Evolutionary conservation across 345 rosid genomes (phyloP), one percentile per base, ranked within the genome.

Genomic region (Arabis hirsuta): DNA sequence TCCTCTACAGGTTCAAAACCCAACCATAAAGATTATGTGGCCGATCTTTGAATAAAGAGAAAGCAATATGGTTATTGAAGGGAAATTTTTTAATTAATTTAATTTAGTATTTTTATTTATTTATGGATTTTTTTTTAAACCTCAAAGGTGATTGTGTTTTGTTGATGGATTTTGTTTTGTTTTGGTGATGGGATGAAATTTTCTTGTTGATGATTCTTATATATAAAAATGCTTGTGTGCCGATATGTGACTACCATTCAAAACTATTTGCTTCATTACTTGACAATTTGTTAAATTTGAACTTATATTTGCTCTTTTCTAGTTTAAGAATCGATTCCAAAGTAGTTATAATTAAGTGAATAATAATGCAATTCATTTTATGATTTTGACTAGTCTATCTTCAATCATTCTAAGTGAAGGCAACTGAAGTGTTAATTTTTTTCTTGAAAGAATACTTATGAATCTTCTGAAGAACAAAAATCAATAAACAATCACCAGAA

Each of bases 1-100:
- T 94, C 59, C 81, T 94, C 16, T 91, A 88, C 83, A 83, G 97
- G 88, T 89, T 78, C 82, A 94, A 85, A 83, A 79, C 82, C 73
- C 82, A 87, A 57, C 78, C 87, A 60, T 75, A 68, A 68, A 75
- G 38, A 60, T 38, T 34, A 51, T 43, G 46, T n/a, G 7, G 47
- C 16, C 6, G 41, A 65, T 39, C 38, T 22, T 38, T 41, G 60
- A 53, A 61, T 38, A 22, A 50, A 59, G 20, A 50, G 14, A 58
- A 43, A 8, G 2, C 19, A 27, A 45, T 12, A 31, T 68, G 55
- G 69, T 12, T 68, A 32, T 12, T 65, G 11, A 46, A 19, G 2
- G 14, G 29, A 22, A 22, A 7, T 3, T 13, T 34, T 11, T 61
- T 45, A 31, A 68, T 68, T 54, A 16, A 68, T 61, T 54, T 55